phyloP scores from a whole-genome alignment of 2,329 filamentous ascomycete species.

The Ophiostoma ulmi region DNA sequence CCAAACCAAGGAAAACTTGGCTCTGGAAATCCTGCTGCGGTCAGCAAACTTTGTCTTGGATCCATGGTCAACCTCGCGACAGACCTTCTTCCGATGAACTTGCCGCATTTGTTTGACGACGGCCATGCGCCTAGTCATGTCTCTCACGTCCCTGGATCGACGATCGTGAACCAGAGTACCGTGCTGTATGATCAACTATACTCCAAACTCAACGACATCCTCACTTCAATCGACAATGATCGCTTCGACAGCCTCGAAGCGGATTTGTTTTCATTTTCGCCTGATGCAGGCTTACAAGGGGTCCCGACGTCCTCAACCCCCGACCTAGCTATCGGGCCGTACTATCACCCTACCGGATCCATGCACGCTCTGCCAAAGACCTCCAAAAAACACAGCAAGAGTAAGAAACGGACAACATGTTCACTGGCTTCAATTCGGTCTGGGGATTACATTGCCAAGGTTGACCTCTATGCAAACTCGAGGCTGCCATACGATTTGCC shows the following conservation, averaged over 20 bases:
- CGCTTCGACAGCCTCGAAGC: slow-evolving; percentile 48
- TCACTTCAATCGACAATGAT: slow-evolving; percentile 68
- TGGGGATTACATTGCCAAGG: slow-evolving; percentile 66
- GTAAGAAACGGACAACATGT: slow-evolving; percentile 29
- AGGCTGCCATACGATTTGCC: slow-evolving; percentile 63
- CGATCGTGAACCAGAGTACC: slow-evolving; percentile 43
- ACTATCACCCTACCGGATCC: background rate
- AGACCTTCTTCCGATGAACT: slow-evolving; percentile 37
- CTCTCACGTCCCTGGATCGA: slow-evolving; percentile 40
- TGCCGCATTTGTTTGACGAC: slow-evolving; percentile 41
- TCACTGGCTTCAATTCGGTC: slow-evolving; percentile 38
- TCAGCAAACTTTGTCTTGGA: slow-evolving; percentile 37
- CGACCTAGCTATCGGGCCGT: background rate
- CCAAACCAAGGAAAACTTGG: background rate
- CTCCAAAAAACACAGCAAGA: background rate
- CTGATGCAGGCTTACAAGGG: slow-evolving; percentile 26
- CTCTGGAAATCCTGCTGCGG: background rate
- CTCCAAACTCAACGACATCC: slow-evolving; percentile 59
- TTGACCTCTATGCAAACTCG: slow-evolving; percentile 73
- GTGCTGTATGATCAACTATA: slow-evolving; percentile 56
- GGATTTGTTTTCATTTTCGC: slow-evolving; percentile 44
- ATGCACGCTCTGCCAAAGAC: background rate
- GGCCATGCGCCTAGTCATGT: slow-evolving; percentile 41
- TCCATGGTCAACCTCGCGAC: slow-evolving; percentile 43
- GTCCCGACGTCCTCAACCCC: background rate